These are phyloP conservation scores for Naganishia albida DNA, from an alignment of 1,284 basidiomycete genomes.

Conservation along the genomic window DNA sequence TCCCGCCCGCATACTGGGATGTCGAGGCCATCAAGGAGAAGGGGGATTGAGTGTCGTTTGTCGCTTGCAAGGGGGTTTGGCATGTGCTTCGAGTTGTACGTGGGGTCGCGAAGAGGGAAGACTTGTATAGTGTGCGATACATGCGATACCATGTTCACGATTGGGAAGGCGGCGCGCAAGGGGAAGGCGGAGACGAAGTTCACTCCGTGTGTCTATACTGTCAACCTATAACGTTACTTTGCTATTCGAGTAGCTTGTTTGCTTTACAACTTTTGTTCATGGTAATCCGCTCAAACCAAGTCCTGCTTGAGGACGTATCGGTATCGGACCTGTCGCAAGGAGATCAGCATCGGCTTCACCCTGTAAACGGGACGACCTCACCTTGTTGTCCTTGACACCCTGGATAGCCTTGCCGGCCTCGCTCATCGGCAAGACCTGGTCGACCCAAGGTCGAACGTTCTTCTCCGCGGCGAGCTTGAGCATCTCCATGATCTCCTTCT, in stretches of 20 bases:
- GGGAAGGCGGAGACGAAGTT: too few species aligned
- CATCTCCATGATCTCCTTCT: conserved; percentile 49
- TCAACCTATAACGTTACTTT: too few species aligned
- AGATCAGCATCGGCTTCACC: neutral
- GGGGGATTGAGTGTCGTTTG: conserved; percentile 1
- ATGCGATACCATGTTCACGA: conserved; percentile 6
- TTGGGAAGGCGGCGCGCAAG: too few species aligned
- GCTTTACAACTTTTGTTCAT: too few species aligned
- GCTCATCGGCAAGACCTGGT: conserved; percentile 36
- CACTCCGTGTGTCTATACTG: too few species aligned
- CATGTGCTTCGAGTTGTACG: neutral
- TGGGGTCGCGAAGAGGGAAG: neutral
- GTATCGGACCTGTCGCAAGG: conserved; percentile 18
- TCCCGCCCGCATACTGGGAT: conserved; percentile 19
- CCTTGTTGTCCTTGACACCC: conserved; percentile 31
- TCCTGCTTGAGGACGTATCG: conserved; percentile 33
- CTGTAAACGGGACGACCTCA: neutral
- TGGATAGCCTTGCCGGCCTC: conserved; percentile 49
- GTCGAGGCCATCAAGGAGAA: neutral
- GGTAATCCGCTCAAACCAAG: neutral
- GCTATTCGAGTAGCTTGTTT: too few species aligned
- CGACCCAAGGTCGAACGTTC: conserved; percentile 41
- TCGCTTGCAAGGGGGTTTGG: neutral
- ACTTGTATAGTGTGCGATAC: conserved; percentile 6
- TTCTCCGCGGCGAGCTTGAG: conserved; percentile 45